Base-by-base conservation (phyloP, 306 rosid species). In the Fragaria iinumae region DNA sequence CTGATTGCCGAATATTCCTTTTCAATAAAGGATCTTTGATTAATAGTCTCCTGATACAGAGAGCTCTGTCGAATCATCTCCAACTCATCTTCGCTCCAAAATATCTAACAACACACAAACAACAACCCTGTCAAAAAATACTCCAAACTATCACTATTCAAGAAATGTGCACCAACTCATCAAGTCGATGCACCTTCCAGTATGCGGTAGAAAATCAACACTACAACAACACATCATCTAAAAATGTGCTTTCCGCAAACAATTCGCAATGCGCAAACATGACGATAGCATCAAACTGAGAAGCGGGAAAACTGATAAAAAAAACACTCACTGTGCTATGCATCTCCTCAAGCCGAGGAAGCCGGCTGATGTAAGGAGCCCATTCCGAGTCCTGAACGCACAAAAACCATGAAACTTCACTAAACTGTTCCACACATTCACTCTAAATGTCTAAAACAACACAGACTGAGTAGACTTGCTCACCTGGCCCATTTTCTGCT, bases 81-180 rank as follows among this genome's bases (percentile, higher is more conserved):
- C 88, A 93, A 79, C 90, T 93, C 98, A 68, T 68, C 74, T 67
- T 84, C 74, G 17, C 81, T 87, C 98, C 96, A 93, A 79, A 89
- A 88, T 80, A 88, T 86, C 98, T 93, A 71, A 6, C 74, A 83
- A 82, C 16, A 34, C 67, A 53, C 43, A 83, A 57, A 77, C 27
- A 65, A 43, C 47, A 12, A 5, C 62, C 77, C 9, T 12, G 27
- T 67, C 27, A n/a, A 82, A 65, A 45, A 45, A 52, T 8, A 41
- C 0, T 11, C 2, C 14, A 65, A 41, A 32, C 68, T 65, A 2
- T 48, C 2, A 9, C 12, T 1, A 39, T 3, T 57, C 53, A 73
- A 36, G n/a, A 53, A 52, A 72, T 20, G 13, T 18, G 4, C 34
- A 50, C 45, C 63, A 9, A 71, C 20, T 14, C 20, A 29, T 25